Percentiles rank a stretch among this genome's conserved stretches.
These are phyloP conservation scores for Leucocoprinus leucothites DNA, from an alignment of 768 basidiomycete species.

Conservation along the genomic window DNA sequence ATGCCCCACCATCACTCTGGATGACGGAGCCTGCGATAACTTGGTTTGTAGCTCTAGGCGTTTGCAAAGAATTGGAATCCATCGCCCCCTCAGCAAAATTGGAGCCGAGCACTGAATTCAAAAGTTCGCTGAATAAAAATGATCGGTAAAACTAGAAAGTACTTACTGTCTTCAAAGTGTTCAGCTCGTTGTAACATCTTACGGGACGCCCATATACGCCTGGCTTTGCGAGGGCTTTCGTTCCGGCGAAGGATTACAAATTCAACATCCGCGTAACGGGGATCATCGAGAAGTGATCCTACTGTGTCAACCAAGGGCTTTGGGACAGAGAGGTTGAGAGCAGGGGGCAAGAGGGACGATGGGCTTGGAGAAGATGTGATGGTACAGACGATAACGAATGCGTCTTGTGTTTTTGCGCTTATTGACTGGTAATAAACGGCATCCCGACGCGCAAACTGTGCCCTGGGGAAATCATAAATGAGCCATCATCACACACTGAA, in stretches of 20 bases:
- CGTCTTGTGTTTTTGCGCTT: constrained; percentile 54
- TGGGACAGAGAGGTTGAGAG: constrained; percentile 56
- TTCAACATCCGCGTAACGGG: constrained; percentile 81
- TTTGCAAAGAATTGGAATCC: constrained; percentile 17
- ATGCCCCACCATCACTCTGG: constrained; percentile 10
- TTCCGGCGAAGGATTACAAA: constrained; percentile 61
- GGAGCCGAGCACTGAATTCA: constrained; percentile 61
- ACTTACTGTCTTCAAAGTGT: constrained; percentile 73
- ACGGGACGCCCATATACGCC: constrained; percentile 65
- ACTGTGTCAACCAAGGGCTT: constrained; percentile 65
- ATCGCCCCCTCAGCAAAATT: constrained; percentile 58
- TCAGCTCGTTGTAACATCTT: constrained; percentile 67
- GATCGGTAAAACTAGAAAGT: background rate
- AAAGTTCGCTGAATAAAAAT: background rate
- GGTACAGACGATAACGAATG: constrained; percentile 73
- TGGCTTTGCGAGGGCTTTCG: constrained; percentile 33
- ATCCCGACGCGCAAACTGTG: constrained; percentile 78
- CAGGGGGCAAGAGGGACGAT: constrained; percentile 39
- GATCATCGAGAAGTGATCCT: constrained; percentile 76
- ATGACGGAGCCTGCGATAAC: constrained; percentile 19
- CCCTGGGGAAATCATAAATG: constrained; percentile 36
- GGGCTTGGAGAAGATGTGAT: constrained; percentile 66
- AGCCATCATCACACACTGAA: background rate
- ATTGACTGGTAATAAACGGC: constrained; percentile 58
- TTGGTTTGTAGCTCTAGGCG: constrained; percentile 21